Percentiles rank a stretch among this genome's conserved stretches.
phyloP scores from a whole-genome alignment of 257 asterid species.

The Ilex aquifolium region DNA sequence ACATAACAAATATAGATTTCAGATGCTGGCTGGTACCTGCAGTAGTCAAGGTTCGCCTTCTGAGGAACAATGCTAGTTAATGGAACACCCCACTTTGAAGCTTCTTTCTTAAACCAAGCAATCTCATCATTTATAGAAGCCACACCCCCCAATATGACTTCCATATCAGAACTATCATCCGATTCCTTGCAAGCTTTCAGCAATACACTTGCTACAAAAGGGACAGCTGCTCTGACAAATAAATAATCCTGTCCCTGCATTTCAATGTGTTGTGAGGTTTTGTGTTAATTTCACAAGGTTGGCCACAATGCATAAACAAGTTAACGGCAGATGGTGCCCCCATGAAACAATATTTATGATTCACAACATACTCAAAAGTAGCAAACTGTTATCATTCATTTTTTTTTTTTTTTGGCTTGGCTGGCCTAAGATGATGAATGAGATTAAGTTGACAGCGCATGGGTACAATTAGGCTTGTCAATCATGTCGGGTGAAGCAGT shows the following conservation, averaged over 20 bases:
- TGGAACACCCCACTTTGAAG: conserved; percentile 64
- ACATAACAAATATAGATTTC: not conserved
- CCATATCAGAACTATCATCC: conserved; percentile 47
- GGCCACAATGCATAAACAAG: not conserved
- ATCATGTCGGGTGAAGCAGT: no score
- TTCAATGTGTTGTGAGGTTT: not conserved
- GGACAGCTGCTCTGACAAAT: conserved; percentile 70
- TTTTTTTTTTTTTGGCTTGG: not conserved
- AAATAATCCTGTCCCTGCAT: conserved; percentile 82
- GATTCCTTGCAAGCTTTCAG: conserved; percentile 71
- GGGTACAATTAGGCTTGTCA: no score
- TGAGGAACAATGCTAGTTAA: conserved; percentile 47
- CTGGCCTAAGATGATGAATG: not conserved
- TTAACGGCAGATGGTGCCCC: not conserved
- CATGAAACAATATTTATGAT: no score
- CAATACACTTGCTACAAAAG: conserved; percentile 56
- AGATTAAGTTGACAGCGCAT: no score
- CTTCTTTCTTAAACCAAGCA: conserved; percentile 77
- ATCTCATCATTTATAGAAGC: conserved; percentile 72
- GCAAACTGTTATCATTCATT: not conserved
- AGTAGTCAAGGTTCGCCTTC: conserved; percentile 50
- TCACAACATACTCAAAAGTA: not conserved
- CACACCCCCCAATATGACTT: conserved; percentile 55
- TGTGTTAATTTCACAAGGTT: not conserved
- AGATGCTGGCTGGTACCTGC: conserved; percentile 43